Percentiles rank a stretch among this genome's conserved stretches.
These are phyloP conservation scores for Brassica rapa DNA, from an alignment of 345 rosid species.

Conservation along the genomic window DNA sequence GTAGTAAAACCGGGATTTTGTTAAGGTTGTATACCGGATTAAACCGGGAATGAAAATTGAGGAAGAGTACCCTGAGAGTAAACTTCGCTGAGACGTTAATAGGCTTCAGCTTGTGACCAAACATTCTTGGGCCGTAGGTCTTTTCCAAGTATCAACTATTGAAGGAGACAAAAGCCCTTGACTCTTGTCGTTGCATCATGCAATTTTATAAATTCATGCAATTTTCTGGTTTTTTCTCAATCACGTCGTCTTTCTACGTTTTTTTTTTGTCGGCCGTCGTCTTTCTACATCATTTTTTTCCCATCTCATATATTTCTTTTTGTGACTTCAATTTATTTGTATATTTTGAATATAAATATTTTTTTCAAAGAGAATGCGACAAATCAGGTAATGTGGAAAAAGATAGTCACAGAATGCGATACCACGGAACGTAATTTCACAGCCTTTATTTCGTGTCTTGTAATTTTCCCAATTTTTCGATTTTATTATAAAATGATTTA, in stretches of 20 bases:
- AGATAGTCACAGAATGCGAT: slow-evolving; percentile 30
- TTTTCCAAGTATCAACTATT: not conserved
- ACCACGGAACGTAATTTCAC: slow-evolving; percentile 26
- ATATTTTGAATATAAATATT: not conserved
- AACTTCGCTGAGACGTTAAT: not conserved
- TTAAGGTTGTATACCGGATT: slow-evolving; percentile 4
- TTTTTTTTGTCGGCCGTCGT: not conserved
- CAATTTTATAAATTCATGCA: not conserved
- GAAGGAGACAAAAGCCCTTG: slow-evolving; percentile 35
- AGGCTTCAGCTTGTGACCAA: slow-evolving; percentile 1
- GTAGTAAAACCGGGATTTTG: slow-evolving; percentile 1
- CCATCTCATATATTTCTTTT: not conserved
- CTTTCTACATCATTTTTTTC: not conserved
- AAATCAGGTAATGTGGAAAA: slow-evolving; percentile 43
- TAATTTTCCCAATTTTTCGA: not conserved
- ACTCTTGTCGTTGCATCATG: slow-evolving; percentile 29
- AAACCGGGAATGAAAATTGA: slow-evolving; percentile 20
- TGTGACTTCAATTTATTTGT: slow-evolving; percentile 10
- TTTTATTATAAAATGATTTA: not conserved
- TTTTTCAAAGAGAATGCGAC: slow-evolving; percentile 15
- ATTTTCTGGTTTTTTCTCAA: not conserved
- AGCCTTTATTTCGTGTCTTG: slow-evolving; percentile 7
- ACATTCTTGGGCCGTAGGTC: slow-evolving; percentile 17
- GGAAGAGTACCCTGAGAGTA: not conserved
- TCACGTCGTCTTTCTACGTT: slow-evolving; percentile 4